phyloP scores from a whole-genome alignment of 108 stramenopile genomes.

The Cafeteria roenbergensis region DNA sequence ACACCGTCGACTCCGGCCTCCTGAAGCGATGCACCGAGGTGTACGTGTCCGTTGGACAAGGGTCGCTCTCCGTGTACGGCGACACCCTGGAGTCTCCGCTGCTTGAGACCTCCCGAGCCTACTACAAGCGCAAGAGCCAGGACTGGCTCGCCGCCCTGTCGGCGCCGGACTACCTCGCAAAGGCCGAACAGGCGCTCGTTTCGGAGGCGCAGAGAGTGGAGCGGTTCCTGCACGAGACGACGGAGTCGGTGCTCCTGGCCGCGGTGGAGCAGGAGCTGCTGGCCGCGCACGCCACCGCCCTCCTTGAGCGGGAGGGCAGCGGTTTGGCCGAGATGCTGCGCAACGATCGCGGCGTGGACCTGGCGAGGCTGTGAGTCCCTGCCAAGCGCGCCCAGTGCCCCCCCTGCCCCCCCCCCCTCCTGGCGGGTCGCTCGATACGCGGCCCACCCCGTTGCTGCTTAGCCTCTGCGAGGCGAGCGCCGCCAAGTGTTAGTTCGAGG shows the following conservation, averaged over 20 bases:
- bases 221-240: slow-evolving; percentile 73
- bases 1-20: slow-evolving; percentile 81
- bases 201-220: slow-evolving; percentile 71
- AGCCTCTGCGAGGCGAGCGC: too few relatives aligned
- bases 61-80: slow-evolving; percentile 69
- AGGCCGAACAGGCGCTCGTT: slow-evolving; percentile 78
- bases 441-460: too few relatives aligned
- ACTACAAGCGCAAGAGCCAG: slow-evolving; percentile 75
- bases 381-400: slow-evolving; percentile 76
- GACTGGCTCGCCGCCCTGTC: slow-evolving; percentile 87
- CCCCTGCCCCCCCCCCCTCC: slow-evolving; percentile 69
- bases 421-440: too few relatives aligned
- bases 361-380: slow-evolving; percentile 82
- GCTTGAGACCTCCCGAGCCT: slow-evolving; percentile 66
- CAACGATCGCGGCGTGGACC: slow-evolving; percentile 88
- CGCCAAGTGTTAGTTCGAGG: too few relatives aligned
- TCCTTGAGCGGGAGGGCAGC: slow-evolving; percentile 89
- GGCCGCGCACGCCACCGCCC: slow-evolving; percentile 69
- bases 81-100: slow-evolving; percentile 75
- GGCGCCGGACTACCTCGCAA: slow-evolving; percentile 88
- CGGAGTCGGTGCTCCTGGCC: slow-evolving; percentile 70
- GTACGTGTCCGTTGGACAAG: slow-evolving; percentile 92
- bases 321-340: slow-evolving; percentile 82
- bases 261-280: slow-evolving; percentile 87
- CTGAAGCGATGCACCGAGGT: slow-evolving; percentile 81